Evolutionary conservation across 1,284 basidiomycete genomes (phyloP).

Genomic region (Leucoagaricus sp.): DNA sequence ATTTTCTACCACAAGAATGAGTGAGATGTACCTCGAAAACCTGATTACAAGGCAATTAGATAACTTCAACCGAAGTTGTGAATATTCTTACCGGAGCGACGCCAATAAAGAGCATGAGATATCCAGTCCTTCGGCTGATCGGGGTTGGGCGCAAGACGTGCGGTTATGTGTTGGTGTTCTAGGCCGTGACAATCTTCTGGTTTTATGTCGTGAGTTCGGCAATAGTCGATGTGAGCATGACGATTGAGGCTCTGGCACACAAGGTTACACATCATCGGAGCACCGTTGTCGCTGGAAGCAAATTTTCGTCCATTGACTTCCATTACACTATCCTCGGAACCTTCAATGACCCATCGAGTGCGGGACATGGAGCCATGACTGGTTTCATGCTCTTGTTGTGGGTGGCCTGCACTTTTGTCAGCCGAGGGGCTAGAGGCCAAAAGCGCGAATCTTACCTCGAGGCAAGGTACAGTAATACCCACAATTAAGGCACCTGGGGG

Average conservation of each 20-base stretch:
- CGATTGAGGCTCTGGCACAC: constrained; percentile 54
- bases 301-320: constrained; percentile 60
- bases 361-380: constrained; percentile 64
- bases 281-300: constrained; percentile 57
- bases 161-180: constrained; percentile 48
- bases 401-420: constrained; percentile 44
- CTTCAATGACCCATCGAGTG: constrained; percentile 57
- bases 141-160: constrained; percentile 46
- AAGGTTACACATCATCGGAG: constrained; percentile 65
- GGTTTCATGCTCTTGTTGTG: constrained; percentile 62
- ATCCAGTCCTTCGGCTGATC: constrained; percentile 52
- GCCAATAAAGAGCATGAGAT: constrained; percentile 58
- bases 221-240: constrained; percentile 60
- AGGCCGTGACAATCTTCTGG: constrained; percentile 40
- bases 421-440: not conserved
- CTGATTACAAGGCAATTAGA: not conserved
- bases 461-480: constrained; percentile 62
- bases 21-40: constrained; percentile 9
- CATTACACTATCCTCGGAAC: constrained; percentile 41
- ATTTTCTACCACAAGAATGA: not conserved
- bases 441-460: constrained; percentile 41
- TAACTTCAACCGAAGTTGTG: not conserved
- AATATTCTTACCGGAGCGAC: constrained; percentile 46
- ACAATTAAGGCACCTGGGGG: constrained; percentile 50
- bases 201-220: constrained; percentile 41